These are phyloP conservation scores for Acidomyces sp. DNA, from an alignment of 495 filamentous ascomycete genomes.

Conservation along the genomic window DNA sequence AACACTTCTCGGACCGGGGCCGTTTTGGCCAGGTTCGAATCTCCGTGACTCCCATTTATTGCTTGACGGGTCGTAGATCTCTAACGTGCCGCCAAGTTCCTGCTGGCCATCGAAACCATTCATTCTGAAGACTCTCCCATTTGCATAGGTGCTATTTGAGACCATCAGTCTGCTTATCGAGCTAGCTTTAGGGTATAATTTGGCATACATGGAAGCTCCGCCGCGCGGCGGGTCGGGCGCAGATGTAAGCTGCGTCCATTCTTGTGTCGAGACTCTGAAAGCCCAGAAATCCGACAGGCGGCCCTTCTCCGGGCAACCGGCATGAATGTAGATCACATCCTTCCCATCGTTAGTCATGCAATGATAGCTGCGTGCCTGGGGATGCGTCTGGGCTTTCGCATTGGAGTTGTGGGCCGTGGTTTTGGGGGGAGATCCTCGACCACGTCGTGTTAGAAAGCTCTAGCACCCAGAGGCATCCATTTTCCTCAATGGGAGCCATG, in stretches of 20 bases:
- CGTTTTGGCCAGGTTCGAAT: slow-evolving; percentile 29
- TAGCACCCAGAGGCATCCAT: slow-evolving; percentile 38
- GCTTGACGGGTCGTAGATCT: slow-evolving; percentile 34
- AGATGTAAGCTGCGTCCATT: slow-evolving; percentile 49
- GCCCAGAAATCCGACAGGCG: slow-evolving; percentile 57
- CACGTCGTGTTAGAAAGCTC: slow-evolving; percentile 21
- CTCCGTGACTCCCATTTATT: slow-evolving; percentile 36
- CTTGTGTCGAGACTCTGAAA: slow-evolving; percentile 44
- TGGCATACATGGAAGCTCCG: slow-evolving; percentile 51
- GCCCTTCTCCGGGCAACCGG: slow-evolving; percentile 48
- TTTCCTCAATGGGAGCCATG: slow-evolving; percentile 42
- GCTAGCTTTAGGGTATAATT: no score
- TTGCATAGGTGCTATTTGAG: slow-evolving; percentile 40
- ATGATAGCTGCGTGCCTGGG: slow-evolving; percentile 39
- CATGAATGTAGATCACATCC: slow-evolving; percentile 52
- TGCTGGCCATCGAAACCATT: slow-evolving; percentile 56
- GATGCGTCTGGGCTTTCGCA: slow-evolving; percentile 24
- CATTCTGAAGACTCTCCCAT: slow-evolving; percentile 52
- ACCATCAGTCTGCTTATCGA: no score
- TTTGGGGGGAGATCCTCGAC: slow-evolving; percentile 27
- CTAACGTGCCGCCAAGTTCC: slow-evolving; percentile 53
- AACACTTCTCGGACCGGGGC: slow-evolving; percentile 36
- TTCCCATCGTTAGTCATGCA: slow-evolving; percentile 35
- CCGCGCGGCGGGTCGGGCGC: slow-evolving; percentile 49
- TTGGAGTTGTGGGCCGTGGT: no score